Base-by-base conservation (phyloP, 805 yeast species). In the Yamadazyma sp. region DNA sequence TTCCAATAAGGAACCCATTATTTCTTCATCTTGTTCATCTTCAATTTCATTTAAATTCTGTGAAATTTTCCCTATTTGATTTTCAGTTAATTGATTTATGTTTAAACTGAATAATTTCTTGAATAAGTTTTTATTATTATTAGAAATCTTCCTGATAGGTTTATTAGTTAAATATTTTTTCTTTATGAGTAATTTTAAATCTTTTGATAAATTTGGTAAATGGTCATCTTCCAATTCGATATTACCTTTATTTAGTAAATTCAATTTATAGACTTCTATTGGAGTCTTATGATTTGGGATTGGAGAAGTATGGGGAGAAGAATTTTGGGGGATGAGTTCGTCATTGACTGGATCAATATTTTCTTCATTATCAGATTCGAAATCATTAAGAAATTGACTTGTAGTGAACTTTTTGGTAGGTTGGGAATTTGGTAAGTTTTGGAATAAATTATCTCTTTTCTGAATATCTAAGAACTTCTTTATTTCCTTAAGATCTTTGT, bases 1-100 rank as follows among this genome's bases (percentile, higher is more conserved):
- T 43, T 75, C 75, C 44, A 77, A 58, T 27, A 68, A 53, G 8
- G 61, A 53, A 5, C 66, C 70, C 71, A 67, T 65, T 17, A 58
- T 58, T 30, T 65, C 71, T 27, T 67, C 73, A 32, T 67, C 71
- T 42, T 58, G 56, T 32, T 66, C 70, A 25, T 65, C 70, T 30
- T 31, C 32, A 9, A 36, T 14, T 19, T 30, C 44, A 19, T 55
- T 58, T n/a, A 49, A 55, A 17, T 6, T 12, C 23, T 7, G 60
- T 58, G 30, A 53, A 47, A 11, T 14, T 5, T 15, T 31, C 30
- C 27, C 11, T 32, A 13, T n/a, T 11, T 38, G 42, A 30, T 49
- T 39, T 4, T 49, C 51, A 30, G 50, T 54, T 25, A 67, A 56
- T 42, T 77, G 82, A 30, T 62, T 53, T 27, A 66, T 62, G 30